Base-by-base conservation (phyloP, 208 protist genomes). In the Trypanosoma avium region DNA sequence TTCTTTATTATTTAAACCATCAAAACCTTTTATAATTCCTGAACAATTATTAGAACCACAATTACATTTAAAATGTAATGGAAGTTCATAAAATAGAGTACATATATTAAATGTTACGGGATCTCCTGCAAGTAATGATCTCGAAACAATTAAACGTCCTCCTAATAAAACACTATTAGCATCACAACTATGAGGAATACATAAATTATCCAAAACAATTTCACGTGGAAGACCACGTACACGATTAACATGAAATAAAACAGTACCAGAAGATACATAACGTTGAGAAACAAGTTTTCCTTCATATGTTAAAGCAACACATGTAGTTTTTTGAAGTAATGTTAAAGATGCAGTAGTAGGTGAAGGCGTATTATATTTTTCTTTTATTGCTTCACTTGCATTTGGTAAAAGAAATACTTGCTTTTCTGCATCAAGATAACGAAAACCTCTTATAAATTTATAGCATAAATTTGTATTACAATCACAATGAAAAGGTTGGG, bases 391-490 rank as follows among this genome's bases (percentile, higher is more conserved):
- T n/a, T 70, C 73, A 53, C 73, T 88, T 70, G 68, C 84, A 56
- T 78, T 38, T 13, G 77, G 81, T 26, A 94, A 70, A 4, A 94
- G 75, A 57, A 84, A 78, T 56, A 76, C 67, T 66, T 92, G 82
- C 66, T 92, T 82, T 69, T 86, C 81, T 7, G 66, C 50, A 52
- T 86, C 78, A 17, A 92, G 79, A 69, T 85, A 86, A 54, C 73
- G 69, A 79, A 94, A 94, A 36, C 88, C 88, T 48, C 81, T 74
- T 61, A 94, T 92, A 56, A 88, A 49, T 15, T 81, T 81, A 74
- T 92, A 94, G 77, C 88, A 94, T 49, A 67, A 84, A 72, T 84
- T 81, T 58, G 78, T 78, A 69, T 82, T 88, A 62, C 90, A 95
- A 17, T 48, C 67, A 72, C 90, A 95, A 57, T 79, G 67, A 62